Conservation (phyloP, 1,139 yeast genomes). For the Scheffersomyces insectosa region DNA sequence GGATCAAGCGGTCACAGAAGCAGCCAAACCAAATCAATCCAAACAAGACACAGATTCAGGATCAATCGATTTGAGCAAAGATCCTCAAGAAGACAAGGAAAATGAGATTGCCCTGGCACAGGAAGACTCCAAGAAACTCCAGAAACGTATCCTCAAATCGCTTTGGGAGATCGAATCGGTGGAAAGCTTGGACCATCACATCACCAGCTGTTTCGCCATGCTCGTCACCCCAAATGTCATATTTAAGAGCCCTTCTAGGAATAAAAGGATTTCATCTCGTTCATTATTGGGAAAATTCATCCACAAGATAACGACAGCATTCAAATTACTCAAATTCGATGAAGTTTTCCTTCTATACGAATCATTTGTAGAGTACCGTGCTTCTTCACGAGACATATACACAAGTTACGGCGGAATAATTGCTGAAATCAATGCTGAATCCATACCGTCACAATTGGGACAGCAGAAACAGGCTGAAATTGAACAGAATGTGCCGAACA, state of each 20-base stretch:
- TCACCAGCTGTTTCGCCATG: slow-evolving; percentile 11
- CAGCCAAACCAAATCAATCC: too few species aligned
- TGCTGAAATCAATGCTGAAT: slow-evolving; percentile 1
- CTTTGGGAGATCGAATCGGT: slow-evolving; percentile 37
- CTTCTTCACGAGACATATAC: slow-evolving; percentile 27
- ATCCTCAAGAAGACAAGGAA: too few species aligned
- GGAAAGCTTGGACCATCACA: slow-evolving; percentile 32
- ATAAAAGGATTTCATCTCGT: slow-evolving; percentile 26
- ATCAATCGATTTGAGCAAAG: too few species aligned
- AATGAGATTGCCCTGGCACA: too few species aligned
- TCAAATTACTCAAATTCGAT: slow-evolving; percentile 58
- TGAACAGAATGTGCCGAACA: slow-evolving; percentile 10
- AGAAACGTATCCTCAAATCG: slow-evolving; percentile 12
- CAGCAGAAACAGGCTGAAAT: slow-evolving; percentile 1
- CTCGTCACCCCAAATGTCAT: slow-evolving; percentile 11
- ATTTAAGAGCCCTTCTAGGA: slow-evolving; percentile 1
- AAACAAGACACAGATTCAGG: too few species aligned
- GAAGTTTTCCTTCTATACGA: slow-evolving; percentile 55
- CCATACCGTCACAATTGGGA: slow-evolving; percentile 1
- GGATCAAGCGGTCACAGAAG: slow-evolving; percentile 2
- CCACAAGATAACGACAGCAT: slow-evolving; percentile 44
- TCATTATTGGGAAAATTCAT: slow-evolving; percentile 41
- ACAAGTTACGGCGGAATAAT: slow-evolving; percentile 21
- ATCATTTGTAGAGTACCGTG: slow-evolving; percentile 54
- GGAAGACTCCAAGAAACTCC: slow-evolving; percentile 8